Conservation (phyloP, 352 stramenopile species). For the Phytophthora meadii region DNA sequence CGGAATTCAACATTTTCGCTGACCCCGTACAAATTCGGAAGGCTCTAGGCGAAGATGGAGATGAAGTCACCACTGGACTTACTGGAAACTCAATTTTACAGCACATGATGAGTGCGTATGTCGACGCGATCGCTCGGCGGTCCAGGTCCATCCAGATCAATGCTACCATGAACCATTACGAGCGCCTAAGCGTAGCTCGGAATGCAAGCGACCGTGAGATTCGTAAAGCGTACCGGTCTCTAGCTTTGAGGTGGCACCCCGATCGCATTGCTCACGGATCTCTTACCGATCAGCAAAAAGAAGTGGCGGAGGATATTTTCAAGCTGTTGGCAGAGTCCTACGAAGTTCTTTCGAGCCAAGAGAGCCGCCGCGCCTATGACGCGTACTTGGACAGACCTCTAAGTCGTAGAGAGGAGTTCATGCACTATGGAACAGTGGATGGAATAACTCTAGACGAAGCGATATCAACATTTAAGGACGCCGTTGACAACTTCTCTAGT, state of each 20-base stretch:
- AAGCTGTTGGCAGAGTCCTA: conserved; percentile 86
- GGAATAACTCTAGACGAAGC: conserved; percentile 84
- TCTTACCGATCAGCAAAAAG: conserved; percentile 53
- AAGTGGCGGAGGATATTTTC: conserved; percentile 78
- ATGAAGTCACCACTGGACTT: conserved; percentile 50
- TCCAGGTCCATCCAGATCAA: conserved; percentile 84
- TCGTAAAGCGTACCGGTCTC: conserved; percentile 68
- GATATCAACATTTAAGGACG: conserved; percentile 80
- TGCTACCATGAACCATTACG: conserved; percentile 86
- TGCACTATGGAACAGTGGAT: conserved; percentile 72
- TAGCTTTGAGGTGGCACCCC: conserved; percentile 85
- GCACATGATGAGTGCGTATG: conserved; percentile 84
- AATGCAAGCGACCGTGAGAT: conserved; percentile 73
- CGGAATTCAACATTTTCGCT: conserved; percentile 55
- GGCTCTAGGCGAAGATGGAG: conserved; percentile 54
- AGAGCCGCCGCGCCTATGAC: conserved; percentile 66
- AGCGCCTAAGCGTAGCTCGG: conserved; percentile 65
- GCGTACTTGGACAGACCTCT: conserved; percentile 53
- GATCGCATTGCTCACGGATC: conserved; percentile 65
- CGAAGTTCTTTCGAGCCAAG: conserved; percentile 75
- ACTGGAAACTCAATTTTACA: conserved; percentile 81
- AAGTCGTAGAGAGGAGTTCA: conserved; percentile 72
- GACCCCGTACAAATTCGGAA: conserved; percentile 54
- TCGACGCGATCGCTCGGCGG: conserved; percentile 69
- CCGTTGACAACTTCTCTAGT: conserved; percentile 57